phyloP scores from a whole-genome alignment of 2,329 filamentous ascomycete genomes.

The Pestalotiopsis sp. region DNA sequence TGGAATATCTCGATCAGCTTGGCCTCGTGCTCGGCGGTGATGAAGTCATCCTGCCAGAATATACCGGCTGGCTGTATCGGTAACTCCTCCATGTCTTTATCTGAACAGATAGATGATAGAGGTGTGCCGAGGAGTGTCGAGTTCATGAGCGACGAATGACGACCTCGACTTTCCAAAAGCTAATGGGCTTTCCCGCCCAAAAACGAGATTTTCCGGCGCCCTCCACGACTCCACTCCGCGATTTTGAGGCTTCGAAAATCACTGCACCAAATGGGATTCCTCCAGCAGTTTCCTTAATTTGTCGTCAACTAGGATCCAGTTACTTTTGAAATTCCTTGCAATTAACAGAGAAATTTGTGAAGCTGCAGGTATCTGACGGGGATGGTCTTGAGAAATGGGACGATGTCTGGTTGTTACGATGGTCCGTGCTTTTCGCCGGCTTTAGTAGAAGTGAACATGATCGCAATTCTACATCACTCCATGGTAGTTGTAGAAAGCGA shows the following conservation, averaged over 20 bases:
- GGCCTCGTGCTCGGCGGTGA: conserved; percentile 46
- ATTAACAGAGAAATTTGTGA: too few species aligned
- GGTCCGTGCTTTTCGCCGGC: background rate
- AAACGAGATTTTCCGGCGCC: background rate
- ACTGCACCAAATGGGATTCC: background rate
- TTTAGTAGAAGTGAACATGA: too few species aligned
- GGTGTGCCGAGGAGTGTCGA: too few species aligned
- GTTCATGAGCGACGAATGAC: too few species aligned
- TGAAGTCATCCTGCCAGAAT: conserved; percentile 48
- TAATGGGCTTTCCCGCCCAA: background rate
- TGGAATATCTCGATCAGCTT: conserved; percentile 46
- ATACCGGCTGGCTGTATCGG: conserved; percentile 38
- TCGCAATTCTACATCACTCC: too few species aligned
- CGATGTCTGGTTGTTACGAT: background rate
- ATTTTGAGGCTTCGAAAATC: background rate
- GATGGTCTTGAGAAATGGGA: background rate
- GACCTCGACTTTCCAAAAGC: background rate
- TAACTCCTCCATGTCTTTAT: conserved; percentile 29
- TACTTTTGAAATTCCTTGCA: too few species aligned
- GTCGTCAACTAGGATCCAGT: too few species aligned
- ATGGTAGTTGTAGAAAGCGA: background rate
- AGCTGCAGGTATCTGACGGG: too few species aligned
- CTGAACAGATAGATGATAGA: too few species aligned
- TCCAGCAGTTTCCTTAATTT: too few species aligned
- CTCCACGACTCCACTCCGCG: background rate